Conservation (phyloP, 768 basidiomycete species). For the Naematelia encephala region DNA sequence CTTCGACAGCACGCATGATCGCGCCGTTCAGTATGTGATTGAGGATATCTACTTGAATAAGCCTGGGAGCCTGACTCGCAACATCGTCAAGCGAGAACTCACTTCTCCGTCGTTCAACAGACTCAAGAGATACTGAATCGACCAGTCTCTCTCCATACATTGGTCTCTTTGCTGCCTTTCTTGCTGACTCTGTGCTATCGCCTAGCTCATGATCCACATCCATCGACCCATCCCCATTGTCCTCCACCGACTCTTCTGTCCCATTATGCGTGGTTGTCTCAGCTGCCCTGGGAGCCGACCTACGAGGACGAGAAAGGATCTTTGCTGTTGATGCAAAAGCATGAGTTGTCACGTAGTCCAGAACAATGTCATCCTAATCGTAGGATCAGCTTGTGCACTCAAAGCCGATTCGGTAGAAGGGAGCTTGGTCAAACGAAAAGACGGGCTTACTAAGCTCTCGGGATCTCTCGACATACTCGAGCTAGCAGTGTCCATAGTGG, state of each 20-base stretch:
- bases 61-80: not conserved
- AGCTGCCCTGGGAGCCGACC: not conserved
- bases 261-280: not conserved
- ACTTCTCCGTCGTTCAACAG: constrained; percentile 31
- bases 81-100: constrained; percentile 7
- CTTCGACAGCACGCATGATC: constrained; percentile 66
- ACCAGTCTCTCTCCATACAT: constrained; percentile 7
- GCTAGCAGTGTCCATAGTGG: not conserved
- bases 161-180: not conserved
- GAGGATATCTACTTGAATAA: constrained; percentile 60
- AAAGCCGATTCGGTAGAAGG: not conserved
- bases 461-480: not conserved
- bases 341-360: constrained; percentile 36
- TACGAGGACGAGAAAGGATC: constrained; percentile 11
- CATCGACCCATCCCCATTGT: constrained; percentile 7
- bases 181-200: constrained; percentile 3
- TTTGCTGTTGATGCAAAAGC: constrained; percentile 38
- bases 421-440: not conserved
- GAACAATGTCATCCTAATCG: constrained; percentile 36
- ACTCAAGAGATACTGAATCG: constrained; percentile 11
- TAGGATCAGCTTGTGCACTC: not conserved
- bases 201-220: constrained; percentile 18
- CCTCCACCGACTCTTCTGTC: not conserved
- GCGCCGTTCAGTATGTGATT: constrained; percentile 67
- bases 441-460: not conserved